phyloP scores from a whole-genome alignment of 176 grass and related monocot species.

The Cocos nucifera region DNA sequence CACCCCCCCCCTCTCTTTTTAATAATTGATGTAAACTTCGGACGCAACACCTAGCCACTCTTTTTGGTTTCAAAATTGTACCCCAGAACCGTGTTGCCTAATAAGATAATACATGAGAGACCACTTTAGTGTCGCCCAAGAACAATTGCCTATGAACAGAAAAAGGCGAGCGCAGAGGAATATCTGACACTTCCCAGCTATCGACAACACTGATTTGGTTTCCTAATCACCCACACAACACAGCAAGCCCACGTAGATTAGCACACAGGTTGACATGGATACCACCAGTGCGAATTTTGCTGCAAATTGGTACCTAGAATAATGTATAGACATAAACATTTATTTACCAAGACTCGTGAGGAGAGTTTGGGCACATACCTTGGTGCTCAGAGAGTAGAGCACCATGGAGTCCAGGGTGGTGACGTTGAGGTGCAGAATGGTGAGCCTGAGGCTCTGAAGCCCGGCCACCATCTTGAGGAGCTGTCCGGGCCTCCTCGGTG shows the following conservation, averaged over 20 bases:
- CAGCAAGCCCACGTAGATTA: too few species aligned
- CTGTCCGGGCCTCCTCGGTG: slow-evolving; percentile 45
- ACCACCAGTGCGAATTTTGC: too few species aligned
- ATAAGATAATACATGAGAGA: background rate
- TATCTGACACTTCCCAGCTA: slow-evolving; percentile 38
- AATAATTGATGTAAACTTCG: too few species aligned
- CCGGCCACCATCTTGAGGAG: slow-evolving; percentile 58
- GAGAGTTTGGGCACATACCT: slow-evolving; percentile 27
- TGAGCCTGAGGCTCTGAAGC: slow-evolving; percentile 46
- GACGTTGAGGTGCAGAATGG: slow-evolving; percentile 74
- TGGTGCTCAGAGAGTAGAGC: slow-evolving; percentile 77
- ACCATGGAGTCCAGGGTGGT: slow-evolving; percentile 41
- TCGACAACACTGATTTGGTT: slow-evolving; percentile 17
- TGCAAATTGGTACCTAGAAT: too few species aligned
- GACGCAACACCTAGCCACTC: too few species aligned
- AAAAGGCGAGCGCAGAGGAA: slow-evolving; percentile 32
- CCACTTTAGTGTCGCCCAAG: slow-evolving; percentile 1
- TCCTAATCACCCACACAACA: slow-evolving; percentile 9
- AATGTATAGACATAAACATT: too few species aligned
- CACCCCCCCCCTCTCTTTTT: too few species aligned
- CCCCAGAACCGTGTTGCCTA: background rate
- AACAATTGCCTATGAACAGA: background rate
- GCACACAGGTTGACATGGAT: too few species aligned
- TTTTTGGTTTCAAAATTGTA: too few species aligned
- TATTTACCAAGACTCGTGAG: too few species aligned